phyloP scores from a whole-genome alignment of 495 filamentous ascomycete genomes.

The Tuber borchii region DNA sequence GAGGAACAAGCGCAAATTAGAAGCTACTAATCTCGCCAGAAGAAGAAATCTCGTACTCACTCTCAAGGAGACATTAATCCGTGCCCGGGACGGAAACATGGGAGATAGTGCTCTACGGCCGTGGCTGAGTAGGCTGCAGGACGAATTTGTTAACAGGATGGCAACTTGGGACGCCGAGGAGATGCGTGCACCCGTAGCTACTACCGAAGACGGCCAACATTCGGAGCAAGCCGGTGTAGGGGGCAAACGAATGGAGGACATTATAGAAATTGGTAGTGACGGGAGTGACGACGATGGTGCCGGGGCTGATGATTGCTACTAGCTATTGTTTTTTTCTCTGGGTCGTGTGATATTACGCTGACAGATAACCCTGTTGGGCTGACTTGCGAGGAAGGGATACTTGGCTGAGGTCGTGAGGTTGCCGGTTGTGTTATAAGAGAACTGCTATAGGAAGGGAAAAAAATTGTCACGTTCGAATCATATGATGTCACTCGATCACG shows the following conservation, averaged over 20 bases:
- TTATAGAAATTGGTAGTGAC: neutral
- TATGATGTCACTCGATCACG: neutral
- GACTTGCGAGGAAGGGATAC: neutral
- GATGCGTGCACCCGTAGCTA: neutral
- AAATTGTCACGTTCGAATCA: neutral
- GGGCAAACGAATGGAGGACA: neutral
- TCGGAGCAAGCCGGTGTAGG: neutral
- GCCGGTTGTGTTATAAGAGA: neutral
- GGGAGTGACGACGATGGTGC: neutral
- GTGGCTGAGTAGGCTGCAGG: slow-evolving; percentile 66
- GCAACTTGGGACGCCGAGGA: slow-evolving; percentile 49
- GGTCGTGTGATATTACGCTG: neutral
- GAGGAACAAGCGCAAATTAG: slow-evolving; percentile 52
- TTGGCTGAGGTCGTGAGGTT: neutral
- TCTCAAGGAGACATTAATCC: slow-evolving; percentile 66
- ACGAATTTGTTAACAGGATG: slow-evolving; percentile 71
- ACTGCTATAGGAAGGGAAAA: neutral
- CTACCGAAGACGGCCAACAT: neutral
- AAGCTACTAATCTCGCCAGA: slow-evolving; percentile 52
- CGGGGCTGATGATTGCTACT: neutral
- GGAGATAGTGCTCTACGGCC: slow-evolving; percentile 54
- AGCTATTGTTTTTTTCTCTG: neutral
- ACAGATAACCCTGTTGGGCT: neutral
- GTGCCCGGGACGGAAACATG: slow-evolving; percentile 63
- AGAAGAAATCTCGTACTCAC: slow-evolving; percentile 67